These are phyloP conservation scores for Apophysomyces variabilis DNA, from an alignment of 371 early-diverging fungal species.

Conservation along the genomic window DNA sequence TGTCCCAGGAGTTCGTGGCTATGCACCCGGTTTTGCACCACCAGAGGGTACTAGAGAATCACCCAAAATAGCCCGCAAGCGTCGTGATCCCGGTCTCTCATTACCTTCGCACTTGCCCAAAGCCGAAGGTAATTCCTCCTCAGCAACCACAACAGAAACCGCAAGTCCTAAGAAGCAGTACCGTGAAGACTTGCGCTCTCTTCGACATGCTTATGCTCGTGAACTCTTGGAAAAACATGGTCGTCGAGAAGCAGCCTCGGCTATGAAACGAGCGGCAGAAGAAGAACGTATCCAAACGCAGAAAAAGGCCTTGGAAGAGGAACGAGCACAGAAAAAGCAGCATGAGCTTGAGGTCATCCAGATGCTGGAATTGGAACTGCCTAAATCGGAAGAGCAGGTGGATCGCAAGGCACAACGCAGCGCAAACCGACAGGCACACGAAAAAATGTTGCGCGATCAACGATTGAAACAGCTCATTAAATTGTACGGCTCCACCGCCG, in stretches of 20 bases:
- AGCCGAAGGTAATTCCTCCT: neutral
- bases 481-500: slow-evolving; percentile 35
- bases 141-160: neutral
- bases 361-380: slow-evolving; percentile 27
- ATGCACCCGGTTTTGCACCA: slow-evolving; percentile 48
- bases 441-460: slow-evolving; percentile 22
- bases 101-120: slow-evolving; percentile 42
- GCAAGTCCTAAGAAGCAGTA: slow-evolving; percentile 38
- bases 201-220: slow-evolving; percentile 47
- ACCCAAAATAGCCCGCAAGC: slow-evolving; percentile 27
- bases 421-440: slow-evolving; percentile 30
- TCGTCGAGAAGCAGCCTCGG: slow-evolving; percentile 31
- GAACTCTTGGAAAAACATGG: slow-evolving; percentile 49
- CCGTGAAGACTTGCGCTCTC: slow-evolving; percentile 38
- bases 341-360: slow-evolving; percentile 37
- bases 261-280: slow-evolving; percentile 29
- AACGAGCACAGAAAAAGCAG: slow-evolving; percentile 25
- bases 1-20: slow-evolving; percentile 34
- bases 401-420: slow-evolving; percentile 27
- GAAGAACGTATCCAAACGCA: slow-evolving; percentile 20
- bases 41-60: slow-evolving; percentile 44
- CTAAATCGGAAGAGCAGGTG: neutral
- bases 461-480: slow-evolving; percentile 40
- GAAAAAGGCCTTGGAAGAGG: slow-evolving; percentile 18
- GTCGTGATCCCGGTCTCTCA: slow-evolving; percentile 35